Evolutionary conservation across 179 eudicot species (phyloP).

Genomic region (Spinacia oleracea): DNA sequence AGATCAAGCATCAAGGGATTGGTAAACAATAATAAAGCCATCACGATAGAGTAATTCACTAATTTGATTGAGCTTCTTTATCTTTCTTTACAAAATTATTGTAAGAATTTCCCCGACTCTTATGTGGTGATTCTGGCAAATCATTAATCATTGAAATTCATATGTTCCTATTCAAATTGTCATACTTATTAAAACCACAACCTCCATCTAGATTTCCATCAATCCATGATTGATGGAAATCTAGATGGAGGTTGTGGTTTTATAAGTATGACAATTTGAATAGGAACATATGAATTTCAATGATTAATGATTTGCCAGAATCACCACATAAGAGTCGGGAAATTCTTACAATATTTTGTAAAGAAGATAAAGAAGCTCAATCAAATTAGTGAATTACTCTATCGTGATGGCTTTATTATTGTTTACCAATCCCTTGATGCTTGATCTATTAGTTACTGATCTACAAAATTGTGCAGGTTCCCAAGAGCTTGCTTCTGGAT

Average conservation of each 20-base stretch:
- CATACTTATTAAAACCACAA: no score
- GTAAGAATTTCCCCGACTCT: background rate
- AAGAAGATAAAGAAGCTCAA: background rate
- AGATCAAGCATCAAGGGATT: background rate
- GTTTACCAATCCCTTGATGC: background rate
- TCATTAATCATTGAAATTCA: background rate
- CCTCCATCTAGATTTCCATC: background rate
- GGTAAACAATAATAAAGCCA: background rate
- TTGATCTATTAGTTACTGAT: slow-evolving; percentile 4
- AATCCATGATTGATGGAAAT: background rate
- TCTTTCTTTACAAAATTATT: background rate
- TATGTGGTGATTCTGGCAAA: background rate
- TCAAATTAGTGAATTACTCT: background rate
- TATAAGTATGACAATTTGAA: no score
- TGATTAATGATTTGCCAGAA: background rate
- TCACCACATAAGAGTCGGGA: no score
- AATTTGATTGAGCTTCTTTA: background rate
- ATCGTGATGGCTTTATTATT: background rate
- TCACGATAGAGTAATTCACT: background rate
- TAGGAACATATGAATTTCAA: background rate
- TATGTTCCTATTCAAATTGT: background rate
- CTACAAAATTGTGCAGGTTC: slow-evolving; percentile 48
- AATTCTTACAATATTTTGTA: background rate
- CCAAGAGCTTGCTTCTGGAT: slow-evolving; percentile 57
- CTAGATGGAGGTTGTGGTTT: background rate